Conservation (phyloP, 768 basidiomycete species). For the Flagelloscypha sp. region DNA sequence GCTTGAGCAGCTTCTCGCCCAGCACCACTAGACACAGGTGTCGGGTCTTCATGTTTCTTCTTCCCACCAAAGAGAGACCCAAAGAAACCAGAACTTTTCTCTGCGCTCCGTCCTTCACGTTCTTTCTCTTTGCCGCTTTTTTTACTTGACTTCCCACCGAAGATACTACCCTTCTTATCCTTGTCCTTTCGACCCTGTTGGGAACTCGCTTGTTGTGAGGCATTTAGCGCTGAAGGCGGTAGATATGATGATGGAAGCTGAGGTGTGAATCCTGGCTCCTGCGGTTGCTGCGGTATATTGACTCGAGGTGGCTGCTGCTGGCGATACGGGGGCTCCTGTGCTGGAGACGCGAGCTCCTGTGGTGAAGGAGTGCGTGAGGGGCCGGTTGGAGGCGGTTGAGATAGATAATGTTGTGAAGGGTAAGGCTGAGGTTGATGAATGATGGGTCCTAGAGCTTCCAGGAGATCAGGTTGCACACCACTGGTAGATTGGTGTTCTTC, state of each 20-base stretch:
- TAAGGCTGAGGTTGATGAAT: slow-evolving; percentile 67
- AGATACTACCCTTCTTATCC: slow-evolving; percentile 54
- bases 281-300: slow-evolving; percentile 14
- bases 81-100: slow-evolving; percentile 81
- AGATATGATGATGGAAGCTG: slow-evolving; percentile 22
- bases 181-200: slow-evolving; percentile 63
- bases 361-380: slow-evolving; percentile 60
- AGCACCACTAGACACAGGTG: slow-evolving; percentile 34
- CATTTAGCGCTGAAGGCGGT: slow-evolving; percentile 21
- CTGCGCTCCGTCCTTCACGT: slow-evolving; percentile 29
- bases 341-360: slow-evolving; percentile 22
- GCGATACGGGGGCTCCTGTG: slow-evolving; percentile 18
- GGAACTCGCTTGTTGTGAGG: slow-evolving; percentile 24
- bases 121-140: slow-evolving; percentile 20
- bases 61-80: slow-evolving; percentile 83
- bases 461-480: slow-evolving; percentile 15
- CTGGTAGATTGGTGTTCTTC: slow-evolving; percentile 23
- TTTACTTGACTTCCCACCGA: too few species aligned
- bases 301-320: slow-evolving; percentile 19
- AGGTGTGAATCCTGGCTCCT: slow-evolving; percentile 13
- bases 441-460: slow-evolving; percentile 30
- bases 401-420: slow-evolving; percentile 30
- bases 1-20: slow-evolving; percentile 86
- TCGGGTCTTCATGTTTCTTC: slow-evolving; percentile 77
- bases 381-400: slow-evolving; percentile 22